Evolutionary conservation across 1,284 basidiomycete genomes (phyloP).

Genomic region (Trichosporon faecale): DNA sequence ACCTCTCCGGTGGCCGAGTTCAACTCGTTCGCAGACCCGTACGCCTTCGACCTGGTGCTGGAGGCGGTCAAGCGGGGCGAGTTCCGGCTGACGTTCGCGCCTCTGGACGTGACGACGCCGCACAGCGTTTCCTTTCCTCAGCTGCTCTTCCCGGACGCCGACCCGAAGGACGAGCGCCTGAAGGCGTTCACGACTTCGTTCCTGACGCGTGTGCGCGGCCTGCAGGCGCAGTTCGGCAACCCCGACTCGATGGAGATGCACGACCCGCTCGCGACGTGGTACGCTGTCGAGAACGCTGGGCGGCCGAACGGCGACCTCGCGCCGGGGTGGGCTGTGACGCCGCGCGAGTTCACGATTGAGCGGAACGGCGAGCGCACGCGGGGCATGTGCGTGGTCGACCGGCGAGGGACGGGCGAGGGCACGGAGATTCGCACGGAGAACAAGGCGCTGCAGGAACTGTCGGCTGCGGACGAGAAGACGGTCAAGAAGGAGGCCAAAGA

Average conservation of each 20-base stretch:
- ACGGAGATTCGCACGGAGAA: constrained; percentile 36
- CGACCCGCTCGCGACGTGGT: constrained; percentile 53
- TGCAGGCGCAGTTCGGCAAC: constrained; percentile 62
- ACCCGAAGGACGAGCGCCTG: constrained; percentile 58
- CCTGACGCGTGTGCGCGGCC: constrained; percentile 66
- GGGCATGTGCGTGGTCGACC: constrained; percentile 55
- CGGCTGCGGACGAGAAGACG: neutral
- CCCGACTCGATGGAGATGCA: constrained; percentile 78
- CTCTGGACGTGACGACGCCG: constrained; percentile 74
- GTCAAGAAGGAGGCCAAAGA: neutral
- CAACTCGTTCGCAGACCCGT: constrained; percentile 93
- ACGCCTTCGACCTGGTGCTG: constrained; percentile 64
- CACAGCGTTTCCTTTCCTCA: constrained; percentile 71
- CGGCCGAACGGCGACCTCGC: constrained; percentile 19
- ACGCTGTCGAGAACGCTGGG: constrained; percentile 58
- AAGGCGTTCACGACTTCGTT: constrained; percentile 75
- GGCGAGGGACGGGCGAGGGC: constrained; percentile 43
- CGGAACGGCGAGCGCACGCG: constrained; percentile 52
- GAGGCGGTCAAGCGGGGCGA: constrained; percentile 33
- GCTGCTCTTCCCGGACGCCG: constrained; percentile 56
- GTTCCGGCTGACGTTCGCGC: constrained; percentile 63
- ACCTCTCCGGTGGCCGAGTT: constrained; percentile 79
- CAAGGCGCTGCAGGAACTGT: constrained; percentile 19
- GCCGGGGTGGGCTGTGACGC: constrained; percentile 41
- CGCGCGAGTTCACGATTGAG: constrained; percentile 52